A percentile compares a stretch with the other conserved stretches of the same genome.
Evolutionary conservation across 2,329 filamentous ascomycete species (phyloP).

Genomic region (Bipolaris victoriae): DNA sequence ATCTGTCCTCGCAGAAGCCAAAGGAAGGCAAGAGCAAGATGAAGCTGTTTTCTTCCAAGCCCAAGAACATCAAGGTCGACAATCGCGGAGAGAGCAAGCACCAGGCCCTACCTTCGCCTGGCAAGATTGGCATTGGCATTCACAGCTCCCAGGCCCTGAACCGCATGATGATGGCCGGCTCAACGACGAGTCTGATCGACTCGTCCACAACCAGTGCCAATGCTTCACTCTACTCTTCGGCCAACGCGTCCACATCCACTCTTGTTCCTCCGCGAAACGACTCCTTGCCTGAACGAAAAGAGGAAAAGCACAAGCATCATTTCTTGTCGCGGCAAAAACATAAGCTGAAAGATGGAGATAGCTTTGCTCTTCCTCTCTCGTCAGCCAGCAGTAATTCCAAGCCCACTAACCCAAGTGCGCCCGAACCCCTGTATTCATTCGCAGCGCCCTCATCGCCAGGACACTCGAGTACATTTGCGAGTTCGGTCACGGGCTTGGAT

Average conservation of each 20-base stretch:
- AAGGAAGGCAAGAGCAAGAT: slow-evolving; percentile 74
- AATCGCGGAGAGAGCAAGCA: slow-evolving; percentile 66
- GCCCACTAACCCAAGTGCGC: slow-evolving; percentile 75
- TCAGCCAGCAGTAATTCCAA: slow-evolving; percentile 78
- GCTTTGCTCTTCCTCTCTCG: slow-evolving; percentile 71
- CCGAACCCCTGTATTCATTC: slow-evolving; percentile 80
- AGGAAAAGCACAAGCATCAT: slow-evolving; percentile 76
- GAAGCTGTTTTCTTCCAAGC: slow-evolving; percentile 76
- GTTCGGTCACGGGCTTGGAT: slow-evolving; percentile 81
- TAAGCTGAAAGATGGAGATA: slow-evolving; percentile 74
- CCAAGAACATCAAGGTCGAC: slow-evolving; percentile 74
- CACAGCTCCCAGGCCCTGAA: slow-evolving; percentile 69
- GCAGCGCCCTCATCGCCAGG: slow-evolving; percentile 74
- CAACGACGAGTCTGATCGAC: slow-evolving; percentile 72
- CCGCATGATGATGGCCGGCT: slow-evolving; percentile 67
- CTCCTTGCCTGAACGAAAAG: slow-evolving; percentile 63
- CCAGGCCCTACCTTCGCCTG: slow-evolving; percentile 72
- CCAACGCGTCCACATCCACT: slow-evolving; percentile 78
- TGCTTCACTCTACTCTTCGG: slow-evolving; percentile 72
- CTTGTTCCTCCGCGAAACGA: slow-evolving; percentile 64
- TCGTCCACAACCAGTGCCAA: slow-evolving; percentile 59
- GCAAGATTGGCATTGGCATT: slow-evolving; percentile 68
- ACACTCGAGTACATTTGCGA: slow-evolving; percentile 72
- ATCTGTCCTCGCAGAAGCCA: slow-evolving; percentile 62
- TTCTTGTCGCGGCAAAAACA: slow-evolving; percentile 81